Evolutionary conservation across 441 rosid species (phyloP).

Genomic region (Aquilaria agallochum): DNA sequence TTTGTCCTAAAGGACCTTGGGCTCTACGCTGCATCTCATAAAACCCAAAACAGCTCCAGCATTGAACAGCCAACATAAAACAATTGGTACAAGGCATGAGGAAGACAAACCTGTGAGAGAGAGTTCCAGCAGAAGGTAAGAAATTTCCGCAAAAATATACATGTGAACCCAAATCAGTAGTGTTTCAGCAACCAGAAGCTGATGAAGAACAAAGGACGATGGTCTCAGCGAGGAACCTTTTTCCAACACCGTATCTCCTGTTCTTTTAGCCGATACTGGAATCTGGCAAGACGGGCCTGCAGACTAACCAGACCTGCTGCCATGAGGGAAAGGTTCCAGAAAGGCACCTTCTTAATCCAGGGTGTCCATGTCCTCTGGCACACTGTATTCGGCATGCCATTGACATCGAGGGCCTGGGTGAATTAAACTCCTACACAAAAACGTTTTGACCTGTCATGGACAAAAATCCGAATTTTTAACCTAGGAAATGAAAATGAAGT

Average conservation of each 20-base stretch:
- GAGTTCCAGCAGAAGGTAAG: constrained; percentile 3
- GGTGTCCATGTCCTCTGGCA: no score
- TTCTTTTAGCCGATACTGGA: constrained; percentile 95
- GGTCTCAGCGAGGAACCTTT: constrained; percentile 66
- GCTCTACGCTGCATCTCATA: constrained; percentile 11
- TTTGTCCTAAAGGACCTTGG: no score
- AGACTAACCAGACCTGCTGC: constrained; percentile 95
- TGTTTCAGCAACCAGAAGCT: constrained; percentile 6
- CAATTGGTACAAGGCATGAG: background rate
- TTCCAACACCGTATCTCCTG: constrained; percentile 92
- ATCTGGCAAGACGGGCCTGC: constrained; percentile 92
- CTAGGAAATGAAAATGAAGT: no score
- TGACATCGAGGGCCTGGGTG: no score
- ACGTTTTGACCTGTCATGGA: no score
- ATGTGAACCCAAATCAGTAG: constrained; percentile 20
- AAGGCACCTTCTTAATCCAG: no score
- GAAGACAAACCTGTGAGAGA: background rate
- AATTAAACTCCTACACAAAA: no score
- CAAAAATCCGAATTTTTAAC: no score
- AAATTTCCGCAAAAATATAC: constrained; percentile 3
- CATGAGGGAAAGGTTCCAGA: constrained; percentile 67
- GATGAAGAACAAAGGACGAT: background rate
- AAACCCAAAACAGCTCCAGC: background rate
- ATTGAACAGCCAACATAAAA: background rate
- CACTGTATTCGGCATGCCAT: no score